Conservation (phyloP, 371 early-diverging fungal genomes). For the Mucor lusitanicus region DNA sequence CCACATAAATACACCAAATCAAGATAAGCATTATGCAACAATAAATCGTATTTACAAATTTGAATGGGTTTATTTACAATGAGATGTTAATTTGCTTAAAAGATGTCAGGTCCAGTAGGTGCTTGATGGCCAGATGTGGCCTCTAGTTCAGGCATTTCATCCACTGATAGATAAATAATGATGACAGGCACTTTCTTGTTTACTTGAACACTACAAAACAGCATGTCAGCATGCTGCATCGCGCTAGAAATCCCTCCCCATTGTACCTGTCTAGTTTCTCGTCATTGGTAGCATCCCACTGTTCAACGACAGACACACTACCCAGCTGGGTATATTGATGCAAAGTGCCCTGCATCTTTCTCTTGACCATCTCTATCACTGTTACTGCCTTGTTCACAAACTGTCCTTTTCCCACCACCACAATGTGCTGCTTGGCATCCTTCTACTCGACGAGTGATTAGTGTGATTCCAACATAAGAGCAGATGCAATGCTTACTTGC, state of each 20-base stretch:
- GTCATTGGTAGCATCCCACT: conserved; percentile 55
- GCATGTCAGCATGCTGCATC: not conserved
- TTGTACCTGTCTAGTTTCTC: conserved; percentile 43
- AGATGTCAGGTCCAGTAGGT: conserved; percentile 41
- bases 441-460: conserved; percentile 5
- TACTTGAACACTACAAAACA: conserved; percentile 32
- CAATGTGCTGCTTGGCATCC: conserved; percentile 24
- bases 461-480: not conserved
- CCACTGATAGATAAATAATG: conserved; percentile 39
- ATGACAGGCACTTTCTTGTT: conserved; percentile 44
- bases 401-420: conserved; percentile 50
- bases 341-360: conserved; percentile 55
- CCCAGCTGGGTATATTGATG: conserved; percentile 68
- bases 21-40: no score
- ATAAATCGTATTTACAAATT: conserved; percentile 1
- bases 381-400: conserved; percentile 66
- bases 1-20: no score
- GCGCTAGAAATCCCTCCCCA: not conserved
- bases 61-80: not conserved
- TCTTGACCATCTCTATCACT: conserved; percentile 67
- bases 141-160: conserved; percentile 38
- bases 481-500: conserved; percentile 21
- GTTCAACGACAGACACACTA: conserved; percentile 48
- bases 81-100: not conserved
- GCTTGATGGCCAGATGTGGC: conserved; percentile 38